Evolutionary conservation across 1,284 basidiomycete species (phyloP), one percentile per base, ranked within the genome.

Genomic region (Cryptococcus sp.): DNA sequence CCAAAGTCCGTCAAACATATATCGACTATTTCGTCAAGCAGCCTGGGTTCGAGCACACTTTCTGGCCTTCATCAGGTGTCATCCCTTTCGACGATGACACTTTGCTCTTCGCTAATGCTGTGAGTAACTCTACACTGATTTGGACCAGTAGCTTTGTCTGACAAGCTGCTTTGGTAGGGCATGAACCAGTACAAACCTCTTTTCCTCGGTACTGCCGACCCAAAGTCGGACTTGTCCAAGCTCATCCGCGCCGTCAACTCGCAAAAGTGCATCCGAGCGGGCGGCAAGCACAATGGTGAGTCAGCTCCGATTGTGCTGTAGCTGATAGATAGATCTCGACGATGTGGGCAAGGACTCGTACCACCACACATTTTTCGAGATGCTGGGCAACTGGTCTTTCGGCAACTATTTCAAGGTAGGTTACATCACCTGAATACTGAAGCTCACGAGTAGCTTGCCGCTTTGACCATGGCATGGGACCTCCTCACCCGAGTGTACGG

Each of bases 351-450:
- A 95, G 80, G 95, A 99, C 65, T 79, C 79, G 25, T 81, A 81
- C 66, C 81, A 84, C 72, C 83, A 97, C 79, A 99, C 96, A 3
- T 99, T 99, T 82, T 99, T 99, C 75, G 95, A 99, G 81, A 99
- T 99, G 95, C 81, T 99, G 63, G 95, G 95, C 47, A 99, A 99
- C 80, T 99, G 95, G 95, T 97, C 93, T 11, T 99, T 99, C 70
- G 95, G 95, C 5, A 92, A 99, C 79, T 99, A 99, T 81, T 99
- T 99, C 86, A 99, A 99, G 86, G 92, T 86, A 55, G 51, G 73
- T 54, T 53, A 10, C 7, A 13, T 22, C 47, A 11, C 16, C 2
- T 22, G 19, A 43, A 23, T 25, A 13, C 20, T 15, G 22, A 22
- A 50, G 48, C 66, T 47, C 1, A 41, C 52, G 56, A 55, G 8